Percentiles rank a stretch among this genome's conserved stretches.
Conservation (phyloP, 108 stramenopile species). For the Nitzschia sp. region DNA sequence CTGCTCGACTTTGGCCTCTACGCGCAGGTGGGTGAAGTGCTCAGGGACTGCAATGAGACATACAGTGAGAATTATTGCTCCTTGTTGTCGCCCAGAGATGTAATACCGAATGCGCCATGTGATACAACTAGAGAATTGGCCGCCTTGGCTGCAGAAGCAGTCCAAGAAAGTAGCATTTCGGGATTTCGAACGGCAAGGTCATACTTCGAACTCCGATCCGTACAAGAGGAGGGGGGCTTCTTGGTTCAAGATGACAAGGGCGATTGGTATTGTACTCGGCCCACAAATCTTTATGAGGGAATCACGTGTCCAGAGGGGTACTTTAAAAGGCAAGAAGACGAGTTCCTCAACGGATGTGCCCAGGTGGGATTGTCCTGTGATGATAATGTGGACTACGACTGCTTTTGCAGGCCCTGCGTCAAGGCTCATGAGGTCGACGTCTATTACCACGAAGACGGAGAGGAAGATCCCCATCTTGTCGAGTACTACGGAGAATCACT, state of each 20-base stretch:
- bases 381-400: constrained; percentile 18
- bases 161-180: constrained; percentile 14
- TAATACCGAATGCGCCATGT: constrained; percentile 6
- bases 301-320: constrained; percentile 34
- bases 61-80: neutral
- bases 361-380: neutral
- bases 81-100: neutral
- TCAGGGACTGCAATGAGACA: neutral
- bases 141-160: neutral
- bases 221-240: constrained; percentile 36
- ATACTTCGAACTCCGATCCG: constrained; percentile 34
- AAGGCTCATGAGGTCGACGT: constrained; percentile 39
- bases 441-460: constrained; percentile 8
- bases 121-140: constrained; percentile 18
- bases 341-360: neutral
- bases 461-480: neutral
- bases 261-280: constrained; percentile 25
- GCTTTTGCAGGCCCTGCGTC: constrained; percentile 37
- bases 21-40: neutral
- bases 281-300: constrained; percentile 30
- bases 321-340: neutral
- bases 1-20: neutral
- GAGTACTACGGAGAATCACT: neutral
- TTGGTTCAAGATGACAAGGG: constrained; percentile 7
- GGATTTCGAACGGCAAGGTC: constrained; percentile 32